Base-by-base conservation (phyloP, 192 early-diverging fungal species). In the Spinellus fusiger region DNA sequence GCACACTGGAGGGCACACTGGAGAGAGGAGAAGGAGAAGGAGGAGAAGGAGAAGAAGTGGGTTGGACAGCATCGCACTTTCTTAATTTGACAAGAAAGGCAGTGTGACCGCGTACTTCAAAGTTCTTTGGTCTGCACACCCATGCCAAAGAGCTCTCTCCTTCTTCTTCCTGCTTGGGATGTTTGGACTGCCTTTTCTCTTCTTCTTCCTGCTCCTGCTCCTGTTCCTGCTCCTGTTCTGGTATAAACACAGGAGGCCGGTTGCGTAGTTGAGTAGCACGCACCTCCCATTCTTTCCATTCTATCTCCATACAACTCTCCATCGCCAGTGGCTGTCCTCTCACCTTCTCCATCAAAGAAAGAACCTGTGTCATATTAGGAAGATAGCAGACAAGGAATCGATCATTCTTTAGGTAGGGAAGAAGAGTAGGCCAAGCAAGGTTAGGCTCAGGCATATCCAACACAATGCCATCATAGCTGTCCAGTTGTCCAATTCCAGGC, bases 301-400 rank as follows among this genome's bases (percentile, higher is more conserved):
- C 76, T 0, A 75, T 67, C 4, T 82, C 80, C 4, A 78, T 33
- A 27, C 73, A 69, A 1, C 58, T 59, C 3, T 82, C 80, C 48
- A 80, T 66, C 3, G 71, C 61, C 20, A 68, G 47, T 0, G 65
- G 71, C 3, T 57, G 5, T 31, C 52, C 35, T 16, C 48, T 49
- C 29, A 82, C 59, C 51, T 65, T 53, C 25, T 75, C 66, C 9
- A 71, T 65, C 8, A 82, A 48, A 16, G 78, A 71, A 10, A 82
- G 59, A 16, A 82, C 71, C 44, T 82, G 80, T 1, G 80, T 77
- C 75, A 82, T 77, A 50, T 82, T 82, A 25, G 79, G 78, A 33
- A 82, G 66, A 55, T 82, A 82, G 13, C 79, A 73, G 15, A 78
- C 73, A 54, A 82, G 51, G 59, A 77, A 79, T 3, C 77, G 71